Percentiles rank a stretch among this genome's conserved stretches.
Conservation (phyloP, 2,329 filamentous ascomycete genomes). For the Emergomyces orientalis region DNA sequence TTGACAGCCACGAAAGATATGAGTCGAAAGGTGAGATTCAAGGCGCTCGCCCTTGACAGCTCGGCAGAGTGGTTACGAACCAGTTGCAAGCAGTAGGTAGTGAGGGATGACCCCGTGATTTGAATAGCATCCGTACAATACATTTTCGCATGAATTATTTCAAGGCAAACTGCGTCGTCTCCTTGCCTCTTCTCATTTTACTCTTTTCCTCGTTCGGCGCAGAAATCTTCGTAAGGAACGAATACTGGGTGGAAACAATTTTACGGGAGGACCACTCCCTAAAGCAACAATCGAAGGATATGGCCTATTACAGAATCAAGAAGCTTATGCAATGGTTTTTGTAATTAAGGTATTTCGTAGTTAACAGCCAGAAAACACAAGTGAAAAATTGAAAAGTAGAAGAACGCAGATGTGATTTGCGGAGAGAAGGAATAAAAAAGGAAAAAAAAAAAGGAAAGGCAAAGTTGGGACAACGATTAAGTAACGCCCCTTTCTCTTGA, state of each 20-base stretch:
- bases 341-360: background rate
- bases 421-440: background rate
- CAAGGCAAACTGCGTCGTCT: too few relatives aligned
- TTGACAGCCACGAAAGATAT: too few relatives aligned
- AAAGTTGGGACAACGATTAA: slow-evolving; percentile 63
- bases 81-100: too few relatives aligned
- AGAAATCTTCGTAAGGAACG: background rate
- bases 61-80: too few relatives aligned
- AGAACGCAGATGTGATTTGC: background rate
- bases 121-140: too few relatives aligned
- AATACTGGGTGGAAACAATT: background rate
- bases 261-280: background rate
- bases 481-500: slow-evolving; percentile 64
- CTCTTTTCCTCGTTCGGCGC: too few relatives aligned
- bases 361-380: background rate
- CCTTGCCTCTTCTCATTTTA: too few relatives aligned
- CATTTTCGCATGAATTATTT: too few relatives aligned
- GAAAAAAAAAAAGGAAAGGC: background rate
- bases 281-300: background rate
- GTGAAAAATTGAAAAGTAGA: background rate
- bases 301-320: background rate
- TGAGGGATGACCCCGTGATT: too few relatives aligned
- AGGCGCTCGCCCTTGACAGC: too few relatives aligned
- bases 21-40: too few relatives aligned
- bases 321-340: background rate